Conservation (phyloP, 441 rosid species). For the Erodium texanum region DNA sequence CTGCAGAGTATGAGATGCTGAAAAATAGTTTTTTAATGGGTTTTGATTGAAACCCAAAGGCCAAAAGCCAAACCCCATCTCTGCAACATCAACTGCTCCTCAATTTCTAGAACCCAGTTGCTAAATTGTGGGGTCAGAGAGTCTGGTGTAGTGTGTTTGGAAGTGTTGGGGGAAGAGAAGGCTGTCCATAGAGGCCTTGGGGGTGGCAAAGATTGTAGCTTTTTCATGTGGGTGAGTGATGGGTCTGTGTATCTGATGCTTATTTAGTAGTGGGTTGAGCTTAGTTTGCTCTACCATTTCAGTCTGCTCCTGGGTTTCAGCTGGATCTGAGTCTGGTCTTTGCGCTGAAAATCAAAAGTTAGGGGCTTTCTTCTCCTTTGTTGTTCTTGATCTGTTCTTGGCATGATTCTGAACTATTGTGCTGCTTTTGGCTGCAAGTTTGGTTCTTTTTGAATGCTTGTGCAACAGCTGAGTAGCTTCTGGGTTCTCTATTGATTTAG, state of each 20-base stretch:
- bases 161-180: not conserved
- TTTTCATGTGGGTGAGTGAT: slow-evolving; percentile 7
- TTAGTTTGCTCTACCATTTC: not conserved
- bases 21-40: not conserved
- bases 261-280: slow-evolving; percentile 5
- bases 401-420: not conserved
- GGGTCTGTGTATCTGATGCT: slow-evolving; percentile 2
- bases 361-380: not conserved
- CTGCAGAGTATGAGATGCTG: not conserved
- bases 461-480: not conserved
- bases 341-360: not conserved
- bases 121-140: not conserved
- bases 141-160: slow-evolving; percentile 5
- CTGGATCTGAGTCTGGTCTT: not conserved
- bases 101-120: slow-evolving; percentile 3
- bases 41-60: not conserved
- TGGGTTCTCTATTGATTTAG: not conserved
- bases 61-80: not conserved
- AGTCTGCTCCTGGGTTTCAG: not conserved
- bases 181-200: not conserved
- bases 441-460: not conserved
- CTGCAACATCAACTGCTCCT: not conserved
- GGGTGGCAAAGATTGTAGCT: slow-evolving; percentile 6
- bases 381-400: too few species aligned
- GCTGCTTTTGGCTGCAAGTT: not conserved